These are phyloP conservation scores for Aspergillus bridgeri DNA, from an alignment of 495 filamentous ascomycete species.

Conservation along the genomic window DNA sequence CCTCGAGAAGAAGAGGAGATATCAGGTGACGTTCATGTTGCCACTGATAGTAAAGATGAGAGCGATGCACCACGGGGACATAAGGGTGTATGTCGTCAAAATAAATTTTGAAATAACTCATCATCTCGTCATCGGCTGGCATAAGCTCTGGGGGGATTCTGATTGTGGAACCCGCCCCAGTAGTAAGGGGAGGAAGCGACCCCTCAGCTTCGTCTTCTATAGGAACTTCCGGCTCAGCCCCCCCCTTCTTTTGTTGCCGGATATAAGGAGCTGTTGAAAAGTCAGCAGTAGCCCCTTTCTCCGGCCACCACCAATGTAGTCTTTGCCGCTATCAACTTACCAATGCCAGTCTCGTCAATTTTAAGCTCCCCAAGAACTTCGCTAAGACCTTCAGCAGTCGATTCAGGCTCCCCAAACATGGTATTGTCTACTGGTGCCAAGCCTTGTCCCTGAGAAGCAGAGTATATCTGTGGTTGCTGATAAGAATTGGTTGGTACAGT, in stretches of 20 bases:
- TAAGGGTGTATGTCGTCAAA: conserved; percentile 94
- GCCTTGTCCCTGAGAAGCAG: conserved; percentile 52
- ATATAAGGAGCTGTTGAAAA: conserved; percentile 72
- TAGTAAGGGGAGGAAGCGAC: conserved; percentile 61
- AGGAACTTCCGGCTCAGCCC: conserved; percentile 65
- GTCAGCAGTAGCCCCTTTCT: conserved; percentile 13
- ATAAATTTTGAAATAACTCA: conserved; percentile 88
- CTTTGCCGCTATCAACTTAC: conserved; percentile 43
- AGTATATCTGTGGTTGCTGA: conserved; percentile 47
- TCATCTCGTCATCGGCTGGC: conserved; percentile 79
- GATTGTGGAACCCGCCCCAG: conserved; percentile 68
- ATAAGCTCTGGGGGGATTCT: conserved; percentile 92
- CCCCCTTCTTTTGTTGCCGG: conserved; percentile 65
- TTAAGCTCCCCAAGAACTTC: conserved; percentile 81
- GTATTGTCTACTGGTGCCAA: conserved; percentile 38
- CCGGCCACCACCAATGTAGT: conserved; percentile 4
- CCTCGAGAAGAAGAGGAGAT: conserved; percentile 88
- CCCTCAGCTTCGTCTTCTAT: conserved; percentile 74
- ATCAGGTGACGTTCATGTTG: conserved; percentile 78
- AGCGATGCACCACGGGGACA: conserved; percentile 85
- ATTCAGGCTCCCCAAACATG: conserved; percentile 53
- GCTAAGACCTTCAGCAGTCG: conserved; percentile 67
- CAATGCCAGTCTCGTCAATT: conserved; percentile 84
- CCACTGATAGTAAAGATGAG: conserved; percentile 90
- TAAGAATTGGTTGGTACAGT: conserved; percentile 39